These are phyloP conservation scores for Russula earlei DNA, from an alignment of 768 basidiomycete genomes.

Conservation along the genomic window DNA sequence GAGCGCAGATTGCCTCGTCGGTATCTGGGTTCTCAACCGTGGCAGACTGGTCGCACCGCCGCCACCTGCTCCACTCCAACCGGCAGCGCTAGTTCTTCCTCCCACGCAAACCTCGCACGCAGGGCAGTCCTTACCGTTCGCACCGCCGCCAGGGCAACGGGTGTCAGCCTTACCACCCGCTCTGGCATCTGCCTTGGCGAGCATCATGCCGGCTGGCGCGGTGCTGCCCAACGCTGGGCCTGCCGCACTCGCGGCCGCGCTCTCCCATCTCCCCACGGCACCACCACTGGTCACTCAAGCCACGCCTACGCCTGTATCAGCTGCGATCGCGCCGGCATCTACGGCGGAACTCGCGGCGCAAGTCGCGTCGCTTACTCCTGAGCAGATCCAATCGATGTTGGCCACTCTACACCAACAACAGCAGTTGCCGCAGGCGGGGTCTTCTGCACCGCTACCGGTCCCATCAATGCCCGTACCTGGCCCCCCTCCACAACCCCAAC, in stretches of 20 bases:
- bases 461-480: neutral
- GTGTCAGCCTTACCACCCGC: slow-evolving; percentile 8
- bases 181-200: slow-evolving; percentile 13
- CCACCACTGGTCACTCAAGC: slow-evolving; percentile 21
- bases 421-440: neutral
- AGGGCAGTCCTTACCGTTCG: neutral
- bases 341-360: slow-evolving; percentile 54
- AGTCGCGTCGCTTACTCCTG: slow-evolving; percentile 64
- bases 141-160: neutral
- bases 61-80: neutral
- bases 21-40: slow-evolving; percentile 79
- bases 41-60: slow-evolving; percentile 50
- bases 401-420: slow-evolving; percentile 36
- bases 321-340: slow-evolving; percentile 28
- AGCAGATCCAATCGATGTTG: slow-evolving; percentile 63
- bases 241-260: slow-evolving; percentile 14
- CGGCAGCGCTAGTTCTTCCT: neutral
- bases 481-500: neutral
- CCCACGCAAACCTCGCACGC: neutral
- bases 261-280: slow-evolving; percentile 11
- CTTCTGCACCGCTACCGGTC: neutral
- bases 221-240: neutral
- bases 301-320: slow-evolving; percentile 24
- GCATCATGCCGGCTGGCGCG: slow-evolving; percentile 6
- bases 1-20: slow-evolving; percentile 58